Base-by-base conservation (phyloP, 2,329 filamentous ascomycete species). In the Diaporthe citri region DNA sequence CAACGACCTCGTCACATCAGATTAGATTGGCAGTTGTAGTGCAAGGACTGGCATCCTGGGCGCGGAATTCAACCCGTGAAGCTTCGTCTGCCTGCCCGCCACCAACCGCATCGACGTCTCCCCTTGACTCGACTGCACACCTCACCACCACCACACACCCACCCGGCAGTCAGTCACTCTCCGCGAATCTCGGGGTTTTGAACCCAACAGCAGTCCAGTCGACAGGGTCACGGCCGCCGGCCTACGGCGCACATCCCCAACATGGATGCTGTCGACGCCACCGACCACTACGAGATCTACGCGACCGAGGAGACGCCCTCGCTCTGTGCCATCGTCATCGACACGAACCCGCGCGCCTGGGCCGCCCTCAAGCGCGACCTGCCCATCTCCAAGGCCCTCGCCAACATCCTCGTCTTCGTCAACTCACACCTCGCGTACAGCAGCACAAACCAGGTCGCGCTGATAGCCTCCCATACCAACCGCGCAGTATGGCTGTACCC, bases 371-470 rank as follows among this genome's bases (percentile, higher is more conserved):
- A 92, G 76, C 85, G 91, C 74, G 90, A 90, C 43, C 91, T 98
- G 10, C 92, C 96, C 39, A 90, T 99, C 76, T 94, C 94, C 67
- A 93, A 93, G 80, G 95, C 95, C 76, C 88, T 99, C 76, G 95
- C 96, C 76, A 91, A 96, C 85, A 90, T 98, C 77, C 93, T 98
- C 80, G 93, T 99, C 86, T 98, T 98, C 86, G 93, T 98, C 86
- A 98, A 99, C 84, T 95, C 96, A 73, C 97, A 99, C 82, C 90
- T 99, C 43, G 95, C 97, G 78, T 96, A 96, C 82, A 97, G 96
- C 84, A 96, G 97, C 83, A 91, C 94, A 72, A 98, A 98, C 85
- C 94, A 96, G 83, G 94, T 98, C 66, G 95, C 96, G 76, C 90
- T 99, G 22, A 91, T 99, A 76, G 97, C 96, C 46, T 95, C 95